These are phyloP conservation scores for Colletotrichum caudatum DNA, from an alignment of 2,329 filamentous ascomycete genomes.

Conservation along the genomic window DNA sequence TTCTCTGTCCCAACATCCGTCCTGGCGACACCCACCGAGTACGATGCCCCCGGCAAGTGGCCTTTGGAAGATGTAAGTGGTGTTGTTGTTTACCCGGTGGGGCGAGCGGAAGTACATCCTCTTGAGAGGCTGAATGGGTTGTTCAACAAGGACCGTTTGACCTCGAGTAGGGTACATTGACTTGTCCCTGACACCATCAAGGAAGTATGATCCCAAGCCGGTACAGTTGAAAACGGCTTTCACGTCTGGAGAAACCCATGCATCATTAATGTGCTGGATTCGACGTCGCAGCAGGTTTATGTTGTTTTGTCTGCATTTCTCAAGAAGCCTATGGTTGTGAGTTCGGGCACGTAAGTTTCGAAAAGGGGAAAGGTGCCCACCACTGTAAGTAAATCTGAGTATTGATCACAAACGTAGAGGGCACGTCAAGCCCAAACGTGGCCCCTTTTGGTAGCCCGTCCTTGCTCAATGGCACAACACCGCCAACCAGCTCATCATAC, in stretches of 20 bases:
- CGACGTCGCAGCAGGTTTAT: slow-evolving; percentile 74
- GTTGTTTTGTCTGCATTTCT: slow-evolving; percentile 81
- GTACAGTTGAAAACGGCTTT: slow-evolving; percentile 81
- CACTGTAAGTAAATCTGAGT: slow-evolving; percentile 88
- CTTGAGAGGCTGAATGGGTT: slow-evolving; percentile 52
- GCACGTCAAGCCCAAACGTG: slow-evolving; percentile 51
- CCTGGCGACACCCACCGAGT: slow-evolving; percentile 50
- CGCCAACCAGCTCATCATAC: slow-evolving; percentile 56
- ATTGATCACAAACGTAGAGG: slow-evolving; percentile 66
- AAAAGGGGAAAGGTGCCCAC: slow-evolving; percentile 44
- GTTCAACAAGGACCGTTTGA: slow-evolving; percentile 63
- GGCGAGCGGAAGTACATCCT: slow-evolving; percentile 56
- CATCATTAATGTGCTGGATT: slow-evolving; percentile 79
- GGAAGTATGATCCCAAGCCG: slow-evolving; percentile 77
- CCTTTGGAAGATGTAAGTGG: slow-evolving; percentile 59
- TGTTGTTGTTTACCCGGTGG: slow-evolving; percentile 54
- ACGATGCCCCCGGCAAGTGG: slow-evolving; percentile 51
- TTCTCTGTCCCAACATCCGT: slow-evolving; percentile 50
- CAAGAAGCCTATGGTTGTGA: slow-evolving; percentile 63
- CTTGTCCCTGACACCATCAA: slow-evolving; percentile 85
- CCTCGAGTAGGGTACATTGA: slow-evolving; percentile 82
- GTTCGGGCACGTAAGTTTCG: not conserved
- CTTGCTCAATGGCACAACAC: slow-evolving; percentile 46
- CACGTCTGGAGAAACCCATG: slow-evolving; percentile 69
- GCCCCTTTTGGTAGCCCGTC: slow-evolving; percentile 51